These are phyloP conservation scores for Backusella circina DNA, from an alignment of 192 early-diverging fungal genomes.

Conservation along the genomic window DNA sequence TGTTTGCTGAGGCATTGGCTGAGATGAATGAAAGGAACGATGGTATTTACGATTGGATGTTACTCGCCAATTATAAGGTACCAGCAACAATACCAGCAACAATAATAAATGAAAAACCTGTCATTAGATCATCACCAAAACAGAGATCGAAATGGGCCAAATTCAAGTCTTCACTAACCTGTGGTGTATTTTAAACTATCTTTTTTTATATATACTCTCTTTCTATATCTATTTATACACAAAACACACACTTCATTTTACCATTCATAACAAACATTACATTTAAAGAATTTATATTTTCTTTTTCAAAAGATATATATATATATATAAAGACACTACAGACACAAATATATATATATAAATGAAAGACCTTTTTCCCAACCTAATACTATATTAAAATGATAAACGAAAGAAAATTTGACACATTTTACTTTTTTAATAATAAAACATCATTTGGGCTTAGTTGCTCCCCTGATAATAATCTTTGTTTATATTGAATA, in stretches of 20 bases:
- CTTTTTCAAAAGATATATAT: no score
- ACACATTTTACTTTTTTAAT: no score
- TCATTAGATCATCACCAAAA: not conserved
- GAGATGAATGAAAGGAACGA: constrained; percentile 75
- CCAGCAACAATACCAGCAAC: not conserved
- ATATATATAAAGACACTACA: no score
- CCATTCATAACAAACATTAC: not conserved
- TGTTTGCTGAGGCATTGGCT: constrained; percentile 77
- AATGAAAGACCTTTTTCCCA: no score
- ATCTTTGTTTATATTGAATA: no score
- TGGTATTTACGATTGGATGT: constrained; percentile 90
- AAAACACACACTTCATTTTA: not conserved
- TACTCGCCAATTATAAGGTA: constrained; percentile 35
- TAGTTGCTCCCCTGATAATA: no score
- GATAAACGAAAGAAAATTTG: no score
- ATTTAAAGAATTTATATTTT: not conserved
- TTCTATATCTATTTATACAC: not conserved
- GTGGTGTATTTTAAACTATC: constrained; percentile 3
- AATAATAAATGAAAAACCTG: not conserved
- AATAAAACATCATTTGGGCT: no score
- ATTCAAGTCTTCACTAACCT: constrained; percentile 4
- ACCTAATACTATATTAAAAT: no score
- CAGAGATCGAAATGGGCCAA: not conserved
- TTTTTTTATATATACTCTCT: not conserved
- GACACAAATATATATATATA: no score